phyloP scores from a whole-genome alignment of 2,329 filamentous ascomycete genomes.

The Fusarium virguliforme region DNA sequence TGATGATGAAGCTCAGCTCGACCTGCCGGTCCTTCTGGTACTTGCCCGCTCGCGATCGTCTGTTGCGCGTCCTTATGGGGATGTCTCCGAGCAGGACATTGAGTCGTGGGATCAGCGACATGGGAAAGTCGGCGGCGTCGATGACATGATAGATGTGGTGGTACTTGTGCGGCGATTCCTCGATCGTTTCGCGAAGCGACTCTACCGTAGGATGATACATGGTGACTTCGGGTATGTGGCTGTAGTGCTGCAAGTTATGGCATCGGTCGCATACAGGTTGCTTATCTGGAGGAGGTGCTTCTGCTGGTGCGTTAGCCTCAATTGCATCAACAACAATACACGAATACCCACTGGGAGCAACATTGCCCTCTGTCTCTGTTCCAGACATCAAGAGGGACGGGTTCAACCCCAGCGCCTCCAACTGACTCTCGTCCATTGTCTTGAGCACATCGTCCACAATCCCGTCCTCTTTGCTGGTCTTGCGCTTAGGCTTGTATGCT shows the following conservation, averaged over 20 bases:
- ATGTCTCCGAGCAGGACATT: constrained; percentile 79
- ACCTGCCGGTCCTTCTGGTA: constrained; percentile 79
- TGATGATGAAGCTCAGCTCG: constrained; percentile 92
- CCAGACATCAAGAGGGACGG: constrained; percentile 58
- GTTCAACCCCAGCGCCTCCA: constrained; percentile 65
- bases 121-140: constrained; percentile 96
- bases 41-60: constrained; percentile 78
- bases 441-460: constrained; percentile 65
- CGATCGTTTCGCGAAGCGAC: constrained; percentile 85
- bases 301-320: constrained; percentile 34
- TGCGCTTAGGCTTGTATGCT: constrained; percentile 30
- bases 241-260: constrained; percentile 85
- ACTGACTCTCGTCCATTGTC: constrained; percentile 59
- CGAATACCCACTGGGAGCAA: constrained; percentile 40
- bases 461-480: constrained; percentile 59
- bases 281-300: constrained; percentile 49
- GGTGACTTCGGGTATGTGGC: constrained; percentile 70
- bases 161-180: constrained; percentile 88
- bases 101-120: constrained; percentile 88
- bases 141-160: constrained; percentile 97
- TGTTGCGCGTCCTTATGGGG: constrained; percentile 83
- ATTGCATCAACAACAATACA: not conserved
- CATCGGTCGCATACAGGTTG: constrained; percentile 88
- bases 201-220: constrained; percentile 87
- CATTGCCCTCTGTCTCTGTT: constrained; percentile 43